A percentile compares a stretch with the other conserved stretches of the same genome.
Conservation (phyloP, 2,329 filamentous ascomycete genomes). For the Fusarium zealandicum region DNA sequence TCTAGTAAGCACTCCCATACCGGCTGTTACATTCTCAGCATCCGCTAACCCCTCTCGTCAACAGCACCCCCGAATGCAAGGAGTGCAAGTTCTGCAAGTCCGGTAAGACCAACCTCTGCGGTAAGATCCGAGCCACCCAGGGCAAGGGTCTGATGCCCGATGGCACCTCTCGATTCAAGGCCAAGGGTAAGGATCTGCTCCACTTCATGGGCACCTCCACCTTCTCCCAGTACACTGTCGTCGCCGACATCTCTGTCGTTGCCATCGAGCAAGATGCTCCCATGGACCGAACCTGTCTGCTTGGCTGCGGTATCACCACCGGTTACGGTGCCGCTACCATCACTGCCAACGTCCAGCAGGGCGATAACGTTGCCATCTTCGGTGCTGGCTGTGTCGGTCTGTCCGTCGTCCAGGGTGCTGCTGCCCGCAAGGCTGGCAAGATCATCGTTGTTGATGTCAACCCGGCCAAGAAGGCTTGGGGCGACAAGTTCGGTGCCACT, state of each 20-base stretch:
- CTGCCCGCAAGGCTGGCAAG: constrained; percentile 79
- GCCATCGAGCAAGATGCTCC: constrained; percentile 88
- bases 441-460: constrained; percentile 83
- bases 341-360: constrained; percentile 90
- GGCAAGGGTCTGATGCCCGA: constrained; percentile 97
- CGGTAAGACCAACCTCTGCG: constrained; percentile 98
- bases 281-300: constrained; percentile 94
- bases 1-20: constrained; percentile 67
- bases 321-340: constrained; percentile 96
- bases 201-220: constrained; percentile 99
- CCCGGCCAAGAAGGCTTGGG: constrained; percentile 88
- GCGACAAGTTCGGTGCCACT: constrained; percentile 92
- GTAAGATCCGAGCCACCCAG: constrained; percentile 97
- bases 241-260: constrained; percentile 97
- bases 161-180: constrained; percentile 91
- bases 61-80: constrained; percentile 90
- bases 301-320: constrained; percentile 98
- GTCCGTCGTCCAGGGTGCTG: constrained; percentile 92
- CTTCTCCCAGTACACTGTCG: constrained; percentile 98
- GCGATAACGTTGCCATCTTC: constrained; percentile 89
- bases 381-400: constrained; percentile 96
- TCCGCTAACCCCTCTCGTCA: constrained; percentile 14
- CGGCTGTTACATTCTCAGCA: not conserved
- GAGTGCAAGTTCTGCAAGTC: constrained; percentile 99
- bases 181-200: constrained; percentile 91